Base-by-base conservation (phyloP, 169 alveolate genomes). In the Cryptosporidium tyzzeri region DNA sequence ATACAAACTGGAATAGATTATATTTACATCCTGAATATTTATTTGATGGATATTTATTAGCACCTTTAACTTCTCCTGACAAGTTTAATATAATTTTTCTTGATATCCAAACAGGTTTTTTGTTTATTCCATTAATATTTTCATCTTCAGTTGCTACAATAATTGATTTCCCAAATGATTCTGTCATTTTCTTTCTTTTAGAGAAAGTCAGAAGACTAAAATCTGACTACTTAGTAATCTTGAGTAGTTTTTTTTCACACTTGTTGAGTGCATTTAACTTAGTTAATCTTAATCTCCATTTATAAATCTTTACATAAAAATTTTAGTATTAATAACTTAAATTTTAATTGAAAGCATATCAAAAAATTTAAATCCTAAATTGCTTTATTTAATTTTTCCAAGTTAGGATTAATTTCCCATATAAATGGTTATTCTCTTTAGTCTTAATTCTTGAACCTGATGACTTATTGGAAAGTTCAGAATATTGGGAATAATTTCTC, bases 81-180 rank as follows among this genome's bases (percentile, higher is more conserved):
- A 65, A 23, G n/a, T 80, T 31, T 45, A 80, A 65, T 26, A 80
- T n/a, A 16, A 80, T 80, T 37, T 80, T 80, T 50, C 89, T 80
- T 4, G 89, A 62, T 12, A 80, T 65, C 89, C 89, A 80, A 4
- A 80, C 80, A 5, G 89, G 89, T 39, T 48, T 80, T 21, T 80
- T 80, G 35, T 23, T 65, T 37, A 80, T 80, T 3, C 80, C 74
- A 59, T 80, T 80, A 18, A 80, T 80, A 48, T 41, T 80, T 14
- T 80, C 67, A 59, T 61, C 89, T 18, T 80, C 89, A 6, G 39
- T 48, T 35, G 59, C 10, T 12, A 41, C n/a, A 16, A 44, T 26
- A 39, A 35, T 59, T 55, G 86, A 29, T 39, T 80, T 70, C 3
- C 67, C 67, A 8, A 29, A 23, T 39, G 74, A 29, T 14, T 80